These are phyloP conservation scores for Lanmaoa pseudosensibilis DNA, from an alignment of 768 basidiomycete genomes.

Conservation along the genomic window DNA sequence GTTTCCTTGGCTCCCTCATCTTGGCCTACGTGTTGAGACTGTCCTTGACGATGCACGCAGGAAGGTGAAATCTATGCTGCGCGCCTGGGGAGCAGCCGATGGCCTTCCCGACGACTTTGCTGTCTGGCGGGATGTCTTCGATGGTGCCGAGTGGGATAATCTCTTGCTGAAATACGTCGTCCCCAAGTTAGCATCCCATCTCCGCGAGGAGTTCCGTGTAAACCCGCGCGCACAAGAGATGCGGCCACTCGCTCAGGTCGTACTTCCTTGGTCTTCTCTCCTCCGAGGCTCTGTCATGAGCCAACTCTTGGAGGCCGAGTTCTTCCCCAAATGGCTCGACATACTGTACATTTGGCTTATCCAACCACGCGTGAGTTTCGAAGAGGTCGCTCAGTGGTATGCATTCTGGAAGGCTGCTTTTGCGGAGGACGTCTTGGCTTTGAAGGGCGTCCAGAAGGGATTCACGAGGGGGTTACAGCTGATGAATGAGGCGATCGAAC, in stretches of 20 bases:
- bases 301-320: conserved; percentile 84
- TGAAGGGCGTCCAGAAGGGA: conserved; percentile 69
- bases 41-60: conserved; percentile 85
- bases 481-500: conserved; percentile 91
- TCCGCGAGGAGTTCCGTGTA: conserved; percentile 85
- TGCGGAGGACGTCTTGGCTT: conserved; percentile 63
- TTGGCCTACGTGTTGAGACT: conserved; percentile 79
- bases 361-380: conserved; percentile 84
- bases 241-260: conserved; percentile 65
- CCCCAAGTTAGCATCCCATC: conserved; percentile 80
- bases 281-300: conserved; percentile 76
- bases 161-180: conserved; percentile 89
- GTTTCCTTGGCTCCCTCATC: conserved; percentile 93
- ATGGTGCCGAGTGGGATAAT: conserved; percentile 82
- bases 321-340: conserved; percentile 97
- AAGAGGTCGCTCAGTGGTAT: conserved; percentile 94
- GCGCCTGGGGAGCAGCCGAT: conserved; percentile 72
- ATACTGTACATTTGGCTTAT: conserved; percentile 90
- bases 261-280: conserved; percentile 74
- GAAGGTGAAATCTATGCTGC: conserved; percentile 77
- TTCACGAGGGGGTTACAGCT: conserved; percentile 88
- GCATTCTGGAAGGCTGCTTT: conserved; percentile 83
- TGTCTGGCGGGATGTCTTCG: conserved; percentile 87
- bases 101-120: conserved; percentile 72
- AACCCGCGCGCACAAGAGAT: conserved; percentile 92